Evolutionary conservation across 805 yeast genomes (phyloP), one percentile per base, ranked within the genome.

Genomic region (Hagleromyces aurorensis): DNA sequence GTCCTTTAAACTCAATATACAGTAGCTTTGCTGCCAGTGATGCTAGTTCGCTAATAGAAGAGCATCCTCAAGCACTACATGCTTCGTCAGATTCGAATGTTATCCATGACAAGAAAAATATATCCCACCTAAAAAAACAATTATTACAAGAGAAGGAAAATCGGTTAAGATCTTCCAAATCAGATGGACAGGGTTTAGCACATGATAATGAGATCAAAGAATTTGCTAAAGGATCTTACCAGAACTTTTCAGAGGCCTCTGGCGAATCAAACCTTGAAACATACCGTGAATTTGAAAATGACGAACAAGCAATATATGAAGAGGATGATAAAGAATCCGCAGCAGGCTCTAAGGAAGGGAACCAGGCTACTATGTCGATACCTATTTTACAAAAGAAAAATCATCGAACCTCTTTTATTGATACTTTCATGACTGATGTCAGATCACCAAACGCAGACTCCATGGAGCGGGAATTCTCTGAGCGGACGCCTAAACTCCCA

Each of bases 361-460:
- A 25, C 15, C 29, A 36, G 15, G 43, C 45, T 8, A 37, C n/a
- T n/a, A n/a, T n/a, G n/a, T n/a, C n/a, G n/a, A 40, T 50, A 12
- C 53, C 54, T 7, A 49, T 50, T 9, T 7, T 40, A 10, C 38
- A 36, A 6, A 38, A 36, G n/a, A 38, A 49, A 6, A 31, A 27
- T 3, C 43, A 43, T 13, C 43, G 56, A 12, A 38, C 43, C 14
- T 55, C 60, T 1, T 55, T 55, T 25, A 48, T 55, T 15, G 60
- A 52, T 28, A 48, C 56, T 9, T 52, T 46, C 23, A 48, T 55
- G 45, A 34, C 50, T 3, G 52, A 42, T 23, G 34, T 39, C 25
- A 25, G 46, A 8, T 43, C 46, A 13, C 46, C 58, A 1, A 37
- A 37, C 3, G 31, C 35, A 6, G 39, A 34, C n/a, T 35, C 29